Evolutionary conservation across 768 basidiomycete genomes (phyloP).

Genomic region (Leucocoprinus birnbaumii): DNA sequence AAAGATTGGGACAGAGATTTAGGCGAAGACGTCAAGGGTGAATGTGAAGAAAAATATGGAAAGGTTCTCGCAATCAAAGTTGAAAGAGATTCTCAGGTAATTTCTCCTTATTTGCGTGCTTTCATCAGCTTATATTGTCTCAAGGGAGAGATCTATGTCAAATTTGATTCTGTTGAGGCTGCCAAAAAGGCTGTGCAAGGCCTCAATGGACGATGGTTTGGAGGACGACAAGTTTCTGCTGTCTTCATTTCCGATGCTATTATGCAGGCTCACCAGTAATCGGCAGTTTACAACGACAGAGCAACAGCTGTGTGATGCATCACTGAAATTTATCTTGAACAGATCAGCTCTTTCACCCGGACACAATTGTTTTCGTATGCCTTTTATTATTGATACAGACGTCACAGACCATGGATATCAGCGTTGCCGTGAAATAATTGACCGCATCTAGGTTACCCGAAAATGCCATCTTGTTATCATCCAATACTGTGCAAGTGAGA

Average conservation of each 20-base stretch:
- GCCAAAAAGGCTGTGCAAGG: constrained; percentile 86
- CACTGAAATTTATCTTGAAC: constrained; percentile 32
- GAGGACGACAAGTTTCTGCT: constrained; percentile 85
- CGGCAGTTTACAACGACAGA: constrained; percentile 7
- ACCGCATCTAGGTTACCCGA: constrained; percentile 29
- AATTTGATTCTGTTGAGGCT: constrained; percentile 76
- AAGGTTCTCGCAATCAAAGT: constrained; percentile 85
- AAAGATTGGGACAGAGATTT: constrained; percentile 96
- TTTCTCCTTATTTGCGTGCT: constrained; percentile 6
- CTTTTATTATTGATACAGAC: constrained; percentile 27
- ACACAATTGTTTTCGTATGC: constrained; percentile 24
- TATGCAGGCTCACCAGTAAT: constrained; percentile 85
- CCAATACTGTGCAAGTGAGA: background rate
- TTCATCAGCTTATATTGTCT: constrained; percentile 12
- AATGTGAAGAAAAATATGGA: constrained; percentile 92
- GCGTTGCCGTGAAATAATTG: constrained; percentile 17
- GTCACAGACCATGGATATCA: constrained; percentile 26
- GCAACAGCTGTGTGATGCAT: constrained; percentile 6
- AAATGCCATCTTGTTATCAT: constrained; percentile 23
- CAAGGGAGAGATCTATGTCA: constrained; percentile 96
- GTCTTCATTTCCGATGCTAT: constrained; percentile 90
- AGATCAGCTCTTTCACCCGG: constrained; percentile 25
- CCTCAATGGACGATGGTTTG: constrained; percentile 96
- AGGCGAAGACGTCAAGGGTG: constrained; percentile 92
- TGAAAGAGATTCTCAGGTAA: constrained; percentile 89